Conservation (phyloP, 495 filamentous ascomycete genomes). For the Choiromyces venosus region DNA sequence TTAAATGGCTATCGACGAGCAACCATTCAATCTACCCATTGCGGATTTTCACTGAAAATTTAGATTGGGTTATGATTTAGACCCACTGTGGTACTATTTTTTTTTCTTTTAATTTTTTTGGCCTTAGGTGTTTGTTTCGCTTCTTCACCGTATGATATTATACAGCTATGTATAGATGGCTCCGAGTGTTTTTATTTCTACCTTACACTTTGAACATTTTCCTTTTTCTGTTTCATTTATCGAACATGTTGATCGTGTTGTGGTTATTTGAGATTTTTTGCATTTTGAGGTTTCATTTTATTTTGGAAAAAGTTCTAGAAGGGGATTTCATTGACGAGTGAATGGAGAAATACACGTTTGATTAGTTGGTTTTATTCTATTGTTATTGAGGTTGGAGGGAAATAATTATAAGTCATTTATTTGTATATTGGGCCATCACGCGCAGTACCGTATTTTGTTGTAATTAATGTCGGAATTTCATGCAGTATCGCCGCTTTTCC, state of each 20-base stretch:
- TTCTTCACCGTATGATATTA: constrained; percentile 12
- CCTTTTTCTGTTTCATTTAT: neutral
- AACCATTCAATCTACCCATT: neutral
- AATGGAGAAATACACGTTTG: constrained; percentile 1
- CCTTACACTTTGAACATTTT: neutral
- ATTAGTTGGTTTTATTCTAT: neutral
- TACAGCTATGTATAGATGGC: constrained; percentile 15
- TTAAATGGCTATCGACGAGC: constrained; percentile 31
- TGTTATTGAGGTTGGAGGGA: neutral
- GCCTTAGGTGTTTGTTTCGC: constrained; percentile 14
- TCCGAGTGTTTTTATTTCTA: constrained; percentile 9
- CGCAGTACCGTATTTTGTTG: neutral
- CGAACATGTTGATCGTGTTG: constrained; percentile 13
- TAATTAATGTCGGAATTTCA: neutral
- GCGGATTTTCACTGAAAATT: neutral
- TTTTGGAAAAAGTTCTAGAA: constrained; percentile 36
- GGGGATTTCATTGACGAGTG: constrained; percentile 18
- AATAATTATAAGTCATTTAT: neutral
- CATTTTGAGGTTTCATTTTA: constrained; percentile 31
- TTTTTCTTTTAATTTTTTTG: neutral
- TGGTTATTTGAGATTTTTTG: constrained; percentile 12
- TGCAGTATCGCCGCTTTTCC: neutral
- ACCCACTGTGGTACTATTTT: neutral
- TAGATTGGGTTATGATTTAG: neutral
- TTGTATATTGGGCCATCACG: neutral